Evolutionary conservation across 345 rosid species (phyloP), one percentile per base, ranked within the genome.

Genomic region (Lepidium aucheri): DNA sequence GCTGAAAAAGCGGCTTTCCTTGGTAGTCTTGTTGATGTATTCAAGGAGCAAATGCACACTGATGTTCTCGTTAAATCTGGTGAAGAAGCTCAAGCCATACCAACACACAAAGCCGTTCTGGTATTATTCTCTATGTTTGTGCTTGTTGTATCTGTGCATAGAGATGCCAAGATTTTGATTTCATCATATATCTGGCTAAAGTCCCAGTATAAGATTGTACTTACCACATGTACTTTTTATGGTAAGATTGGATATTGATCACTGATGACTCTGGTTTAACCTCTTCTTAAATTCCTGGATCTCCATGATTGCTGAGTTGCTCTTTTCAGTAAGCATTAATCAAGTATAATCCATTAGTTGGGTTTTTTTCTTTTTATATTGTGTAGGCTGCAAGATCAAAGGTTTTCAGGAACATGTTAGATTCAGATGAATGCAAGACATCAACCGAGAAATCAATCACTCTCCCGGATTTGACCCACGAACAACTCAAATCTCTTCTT

Each of bases 401-500:
- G 65, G 76, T 57, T 8, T 72, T 72, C 39, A 56, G 65, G 40
- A 65, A 72, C 71, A 65, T 72, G 76, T 46, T 65, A 8, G 71
- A 72, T 34, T 65, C 76, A n/a, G 76, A 72, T 41, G 76, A 72
- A 65, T 72, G 76, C 76, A 72, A 72, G 24, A n/a, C 70, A 28
- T 57, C 66, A 1, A 0, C 65, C 1, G 70, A 57, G 65, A 60
- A 64, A 18, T 72, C 66, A 0, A 65, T 64, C 66, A 72, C 65
- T 13, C 53, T 72, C 66, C 60, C 66, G 0, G 70, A 72, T 35
- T 18, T 72, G 53, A 47, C 38, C 12, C 65, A 72, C 60, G 46
- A 57, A 0, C 60, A 72, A 26, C 76, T 72, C 66, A 57, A 32
- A 0, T 65, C 65, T 30, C 60, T 72, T 22, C 65, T 72, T 9